Evolutionary conservation across 2,329 filamentous ascomycete species (phyloP).

Genomic region (Cladophialophora chaetospira): DNA sequence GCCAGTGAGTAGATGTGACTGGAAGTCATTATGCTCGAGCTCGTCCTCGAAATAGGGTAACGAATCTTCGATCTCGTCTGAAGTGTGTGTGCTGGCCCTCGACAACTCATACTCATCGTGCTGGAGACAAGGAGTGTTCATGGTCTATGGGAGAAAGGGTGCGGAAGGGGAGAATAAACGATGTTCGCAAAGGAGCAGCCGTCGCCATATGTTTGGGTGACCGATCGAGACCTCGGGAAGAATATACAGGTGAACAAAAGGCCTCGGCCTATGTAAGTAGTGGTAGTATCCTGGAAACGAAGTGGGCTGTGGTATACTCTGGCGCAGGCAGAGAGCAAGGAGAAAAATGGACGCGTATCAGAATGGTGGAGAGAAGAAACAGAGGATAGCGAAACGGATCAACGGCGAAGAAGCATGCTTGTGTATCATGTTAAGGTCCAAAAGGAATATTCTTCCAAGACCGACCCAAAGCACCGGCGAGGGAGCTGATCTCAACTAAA

Average conservation of each 20-base stretch:
- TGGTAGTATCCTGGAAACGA: neutral
- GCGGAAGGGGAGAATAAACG: neutral
- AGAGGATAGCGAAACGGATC: neutral
- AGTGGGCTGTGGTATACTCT: constrained; percentile 11
- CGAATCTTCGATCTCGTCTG: constrained; percentile 16
- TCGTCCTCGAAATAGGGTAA: constrained; percentile 12
- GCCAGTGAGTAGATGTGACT: constrained; percentile 19
- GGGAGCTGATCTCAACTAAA: constrained; percentile 4
- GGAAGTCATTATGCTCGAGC: constrained; percentile 18
- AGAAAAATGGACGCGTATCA: constrained; percentile 4
- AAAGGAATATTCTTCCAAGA: too few relatives aligned
- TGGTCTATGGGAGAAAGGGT: constrained; percentile 15
- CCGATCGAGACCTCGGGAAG: neutral
- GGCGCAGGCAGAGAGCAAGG: constrained; percentile 7
- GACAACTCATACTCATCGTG: constrained; percentile 27
- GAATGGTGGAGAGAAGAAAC: neutral
- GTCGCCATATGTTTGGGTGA: constrained; percentile 21
- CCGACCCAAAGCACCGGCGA: neutral
- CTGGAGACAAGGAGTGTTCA: constrained; percentile 17
- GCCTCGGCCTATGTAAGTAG: too few relatives aligned
- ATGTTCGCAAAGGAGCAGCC: constrained; percentile 1
- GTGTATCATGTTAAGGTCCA: too few relatives aligned
- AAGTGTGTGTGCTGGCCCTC: constrained; percentile 19
- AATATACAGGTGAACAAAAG: constrained; percentile 1
- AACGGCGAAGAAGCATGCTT: neutral